Conservation (phyloP, 441 rosid species). For the Cnidoscolus chayamansa region DNA sequence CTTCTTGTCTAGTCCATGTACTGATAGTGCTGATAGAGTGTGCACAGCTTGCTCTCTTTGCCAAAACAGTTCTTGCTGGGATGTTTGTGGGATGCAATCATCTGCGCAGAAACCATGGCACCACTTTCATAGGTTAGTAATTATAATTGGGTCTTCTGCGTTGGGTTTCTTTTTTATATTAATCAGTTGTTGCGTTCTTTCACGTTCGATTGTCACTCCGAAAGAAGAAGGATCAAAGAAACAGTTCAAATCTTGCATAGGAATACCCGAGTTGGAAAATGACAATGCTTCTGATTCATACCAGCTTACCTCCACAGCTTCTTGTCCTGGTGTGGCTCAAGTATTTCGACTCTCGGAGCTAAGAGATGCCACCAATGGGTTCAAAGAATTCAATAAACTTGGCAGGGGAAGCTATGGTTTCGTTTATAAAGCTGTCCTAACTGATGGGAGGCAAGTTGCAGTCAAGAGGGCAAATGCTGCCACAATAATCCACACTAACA, state of each 20-base stretch:
- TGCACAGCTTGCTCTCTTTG: conserved; percentile 89
- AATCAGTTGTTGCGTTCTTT: conserved; percentile 48
- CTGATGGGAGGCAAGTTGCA: conserved; percentile 80
- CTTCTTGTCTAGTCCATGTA: conserved; percentile 77
- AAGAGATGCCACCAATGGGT: conserved; percentile 87
- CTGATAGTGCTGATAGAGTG: conserved; percentile 58
- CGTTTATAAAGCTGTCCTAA: conserved; percentile 71
- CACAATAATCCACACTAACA: conserved; percentile 80
- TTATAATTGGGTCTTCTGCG: conserved; percentile 46
- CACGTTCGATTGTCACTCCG: conserved; percentile 30
- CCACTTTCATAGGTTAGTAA: conserved; percentile 34
- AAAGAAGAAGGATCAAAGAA: conserved; percentile 42
- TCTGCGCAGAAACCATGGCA: conserved; percentile 45
- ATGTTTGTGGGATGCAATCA: conserved; percentile 49
- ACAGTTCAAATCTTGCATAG: conserved; percentile 51
- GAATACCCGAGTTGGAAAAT: conserved; percentile 48
- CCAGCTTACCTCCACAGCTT: conserved; percentile 37
- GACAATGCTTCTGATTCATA: conserved; percentile 35
- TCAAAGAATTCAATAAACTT: conserved; percentile 88
- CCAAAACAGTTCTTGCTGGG: conserved; percentile 83
- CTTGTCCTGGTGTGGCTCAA: conserved; percentile 59
- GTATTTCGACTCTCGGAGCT: conserved; percentile 76
- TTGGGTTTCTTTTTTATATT: conserved; percentile 41
- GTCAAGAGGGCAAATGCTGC: conserved; percentile 92
- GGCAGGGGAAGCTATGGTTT: conserved; percentile 92